phyloP scores from a whole-genome alignment of 1,284 basidiomycete genomes.

The Heterobasidion parviporum region DNA sequence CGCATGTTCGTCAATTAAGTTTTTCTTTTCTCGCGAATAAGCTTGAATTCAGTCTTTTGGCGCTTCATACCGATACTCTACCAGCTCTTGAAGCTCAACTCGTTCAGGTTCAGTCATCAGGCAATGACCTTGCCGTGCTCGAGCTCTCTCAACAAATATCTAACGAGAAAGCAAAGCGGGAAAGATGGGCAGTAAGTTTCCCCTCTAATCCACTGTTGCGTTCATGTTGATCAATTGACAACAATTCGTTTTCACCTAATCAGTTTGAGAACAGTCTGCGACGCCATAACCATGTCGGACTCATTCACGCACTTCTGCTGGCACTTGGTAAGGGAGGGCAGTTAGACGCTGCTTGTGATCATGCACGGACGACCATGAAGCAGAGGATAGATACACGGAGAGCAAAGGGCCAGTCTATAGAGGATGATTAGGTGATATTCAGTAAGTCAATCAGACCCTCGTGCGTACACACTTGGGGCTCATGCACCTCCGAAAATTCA shows the following conservation, averaged over 20 bases:
- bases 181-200: conserved; percentile 69
- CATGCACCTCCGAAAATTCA: no score
- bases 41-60: conserved; percentile 89
- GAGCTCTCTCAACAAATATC: conserved; percentile 55
- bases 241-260: neutral
- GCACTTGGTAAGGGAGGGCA: conserved; percentile 61
- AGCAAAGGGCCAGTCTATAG: conserved; percentile 14
- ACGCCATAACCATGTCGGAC: conserved; percentile 76
- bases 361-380: conserved; percentile 41
- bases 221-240: conserved; percentile 9
- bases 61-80: conserved; percentile 73
- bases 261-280: conserved; percentile 80
- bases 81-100: conserved; percentile 58
- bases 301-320: conserved; percentile 62
- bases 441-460: no score
- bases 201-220: conserved; percentile 7
- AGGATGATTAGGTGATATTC: neutral
- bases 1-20: neutral
- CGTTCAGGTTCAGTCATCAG: conserved; percentile 33
- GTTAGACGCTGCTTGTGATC: conserved; percentile 38
- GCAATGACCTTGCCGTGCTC: conserved; percentile 35
- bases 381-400: conserved; percentile 41
- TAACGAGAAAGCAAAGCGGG: conserved; percentile 73
- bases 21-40: conserved; percentile 21
- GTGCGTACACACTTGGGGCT: no score